Conservation (phyloP, 495 filamentous ascomycete species). For the Neurospora tetraspora region DNA sequence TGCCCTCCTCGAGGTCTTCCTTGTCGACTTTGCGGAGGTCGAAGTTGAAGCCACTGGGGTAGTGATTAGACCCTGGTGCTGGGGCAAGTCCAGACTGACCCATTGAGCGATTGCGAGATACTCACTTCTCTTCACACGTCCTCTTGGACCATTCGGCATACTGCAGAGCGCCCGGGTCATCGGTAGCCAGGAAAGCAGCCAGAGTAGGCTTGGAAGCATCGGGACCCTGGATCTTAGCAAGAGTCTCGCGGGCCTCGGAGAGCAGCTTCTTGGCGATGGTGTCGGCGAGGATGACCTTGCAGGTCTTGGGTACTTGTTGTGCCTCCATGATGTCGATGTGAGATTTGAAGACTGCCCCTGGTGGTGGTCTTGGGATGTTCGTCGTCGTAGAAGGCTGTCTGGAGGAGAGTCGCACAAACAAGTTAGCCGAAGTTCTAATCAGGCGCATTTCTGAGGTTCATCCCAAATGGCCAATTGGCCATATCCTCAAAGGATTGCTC, state of each 20-base stretch:
- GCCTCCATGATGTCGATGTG: slow-evolving; percentile 25
- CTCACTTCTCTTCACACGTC: slow-evolving; percentile 90
- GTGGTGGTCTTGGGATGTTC: neutral
- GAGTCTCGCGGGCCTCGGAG: slow-evolving; percentile 60
- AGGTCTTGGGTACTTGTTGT: slow-evolving; percentile 48
- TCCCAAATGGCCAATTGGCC: neutral
- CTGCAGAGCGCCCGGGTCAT: slow-evolving; percentile 79
- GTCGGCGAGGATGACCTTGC: slow-evolving; percentile 84
- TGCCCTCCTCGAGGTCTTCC: slow-evolving; percentile 77
- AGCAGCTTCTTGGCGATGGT: slow-evolving; percentile 73
- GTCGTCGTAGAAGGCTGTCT: neutral
- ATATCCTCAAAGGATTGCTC: neutral
- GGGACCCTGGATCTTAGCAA: slow-evolving; percentile 50
- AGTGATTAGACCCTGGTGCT: slow-evolving; percentile 2
- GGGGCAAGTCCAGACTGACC: neutral
- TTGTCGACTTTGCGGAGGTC: slow-evolving; percentile 72
- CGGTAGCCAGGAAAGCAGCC: slow-evolving; percentile 85
- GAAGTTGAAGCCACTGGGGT: slow-evolving; percentile 73
- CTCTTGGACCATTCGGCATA: slow-evolving; percentile 97
- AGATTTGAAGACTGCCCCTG: neutral
- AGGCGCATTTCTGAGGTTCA: neutral
- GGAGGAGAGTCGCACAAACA: neutral
- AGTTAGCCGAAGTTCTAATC: neutral
- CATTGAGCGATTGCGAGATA: neutral
- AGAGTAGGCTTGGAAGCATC: slow-evolving; percentile 54